A percentile compares a stretch with the other conserved stretches of the same genome.
Evolutionary conservation across 192 early-diverging fungal genomes (phyloP).

Genomic region (Geranomyces variabilis): DNA sequence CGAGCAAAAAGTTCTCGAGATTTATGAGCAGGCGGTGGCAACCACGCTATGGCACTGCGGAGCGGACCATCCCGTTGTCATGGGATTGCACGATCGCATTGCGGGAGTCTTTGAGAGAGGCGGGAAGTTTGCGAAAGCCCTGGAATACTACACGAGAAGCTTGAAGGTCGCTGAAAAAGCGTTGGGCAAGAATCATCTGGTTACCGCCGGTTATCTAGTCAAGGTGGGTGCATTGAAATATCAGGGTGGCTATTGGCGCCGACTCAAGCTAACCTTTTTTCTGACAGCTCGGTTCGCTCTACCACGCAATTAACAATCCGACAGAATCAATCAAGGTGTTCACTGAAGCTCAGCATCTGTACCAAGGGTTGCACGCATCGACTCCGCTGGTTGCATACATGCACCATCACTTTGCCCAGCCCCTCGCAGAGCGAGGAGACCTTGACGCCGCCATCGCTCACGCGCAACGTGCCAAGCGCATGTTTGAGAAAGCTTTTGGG

Average conservation of each 20-base stretch:
- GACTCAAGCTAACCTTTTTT: background rate
- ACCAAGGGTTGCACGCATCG: slow-evolving; percentile 25
- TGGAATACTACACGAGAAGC: slow-evolving; percentile 45
- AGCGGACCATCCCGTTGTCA: slow-evolving; percentile 40
- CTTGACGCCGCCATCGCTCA: slow-evolving; percentile 46
- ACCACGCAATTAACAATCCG: slow-evolving; percentile 20
- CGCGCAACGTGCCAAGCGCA: slow-evolving; percentile 43
- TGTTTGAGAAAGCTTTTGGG: slow-evolving; percentile 45
- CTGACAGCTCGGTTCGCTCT: slow-evolving; percentile 29
- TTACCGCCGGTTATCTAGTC: slow-evolving; percentile 53
- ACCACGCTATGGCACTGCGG: slow-evolving; percentile 51
- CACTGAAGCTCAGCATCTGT: slow-evolving; percentile 48
- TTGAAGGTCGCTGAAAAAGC: slow-evolving; percentile 43
- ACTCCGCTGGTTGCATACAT: slow-evolving; percentile 44
- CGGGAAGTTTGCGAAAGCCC: slow-evolving; percentile 29
- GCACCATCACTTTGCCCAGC: slow-evolving; percentile 46
- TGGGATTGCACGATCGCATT: slow-evolving; percentile 52
- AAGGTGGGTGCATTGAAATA: slow-evolving; percentile 34
- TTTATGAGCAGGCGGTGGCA: slow-evolving; percentile 31
- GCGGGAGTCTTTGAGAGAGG: slow-evolving; percentile 36
- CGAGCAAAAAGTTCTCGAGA: slow-evolving; percentile 6
- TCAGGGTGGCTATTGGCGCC: slow-evolving; percentile 13
- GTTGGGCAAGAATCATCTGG: slow-evolving; percentile 50
- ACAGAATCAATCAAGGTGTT: slow-evolving; percentile 42
- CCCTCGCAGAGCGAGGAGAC: slow-evolving; percentile 47